Conservation (phyloP, 257 asterid genomes). For the Solanum infundibuliforme region DNA sequence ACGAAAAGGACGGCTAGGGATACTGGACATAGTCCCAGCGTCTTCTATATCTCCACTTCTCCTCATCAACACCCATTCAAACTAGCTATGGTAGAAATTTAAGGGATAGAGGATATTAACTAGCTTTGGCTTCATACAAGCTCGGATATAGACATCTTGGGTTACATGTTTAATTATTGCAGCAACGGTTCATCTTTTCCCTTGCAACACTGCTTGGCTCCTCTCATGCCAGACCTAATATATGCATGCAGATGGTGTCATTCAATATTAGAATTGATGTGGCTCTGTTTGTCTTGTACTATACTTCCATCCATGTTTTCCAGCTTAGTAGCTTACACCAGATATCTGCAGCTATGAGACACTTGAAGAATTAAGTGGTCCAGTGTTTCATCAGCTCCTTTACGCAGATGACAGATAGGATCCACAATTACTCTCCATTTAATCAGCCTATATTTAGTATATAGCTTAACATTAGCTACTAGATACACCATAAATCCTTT, state of each 20-base stretch:
- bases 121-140: not conserved
- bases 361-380: not conserved
- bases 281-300: not conserved
- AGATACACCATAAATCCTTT: not conserved
- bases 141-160: not conserved
- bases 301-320: not conserved
- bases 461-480: not conserved
- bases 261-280: not conserved
- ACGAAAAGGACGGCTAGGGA: too few relatives aligned
- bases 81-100: too few relatives aligned
- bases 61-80: too few relatives aligned
- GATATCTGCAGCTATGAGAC: not conserved
- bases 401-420: not conserved
- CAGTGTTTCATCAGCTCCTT: not conserved
- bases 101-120: too few relatives aligned
- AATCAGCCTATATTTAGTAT: not conserved
- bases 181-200: not conserved
- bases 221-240: not conserved
- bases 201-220: not conserved
- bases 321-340: not conserved
- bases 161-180: not conserved
- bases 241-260: not conserved
- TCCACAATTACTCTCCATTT: not conserved
- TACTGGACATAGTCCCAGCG: too few relatives aligned
- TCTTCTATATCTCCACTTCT: too few relatives aligned